Conservation (phyloP, 768 basidiomycete genomes). For the Termitomyces bulborhizus region DNA sequence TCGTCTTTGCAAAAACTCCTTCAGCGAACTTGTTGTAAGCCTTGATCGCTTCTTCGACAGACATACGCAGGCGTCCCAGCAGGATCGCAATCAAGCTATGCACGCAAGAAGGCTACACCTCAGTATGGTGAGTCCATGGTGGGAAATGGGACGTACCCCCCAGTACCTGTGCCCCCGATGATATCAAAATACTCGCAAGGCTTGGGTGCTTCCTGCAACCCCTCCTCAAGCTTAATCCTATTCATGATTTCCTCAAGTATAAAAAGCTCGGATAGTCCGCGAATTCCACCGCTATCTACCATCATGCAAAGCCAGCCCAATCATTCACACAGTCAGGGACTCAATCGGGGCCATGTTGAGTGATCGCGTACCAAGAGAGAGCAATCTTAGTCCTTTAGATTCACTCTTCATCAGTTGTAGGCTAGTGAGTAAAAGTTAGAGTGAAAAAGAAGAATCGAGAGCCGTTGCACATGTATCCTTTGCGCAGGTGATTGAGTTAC, state of each 20-base stretch:
- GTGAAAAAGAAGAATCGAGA: too few species aligned
- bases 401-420: background rate
- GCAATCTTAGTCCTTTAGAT: background rate
- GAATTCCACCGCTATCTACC: slow-evolving; percentile 7
- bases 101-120: too few species aligned
- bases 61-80: slow-evolving; percentile 20
- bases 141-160: slow-evolving; percentile 14
- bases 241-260: slow-evolving; percentile 5
- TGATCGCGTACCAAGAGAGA: background rate
- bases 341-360: background rate
- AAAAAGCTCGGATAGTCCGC: slow-evolving; percentile 1
- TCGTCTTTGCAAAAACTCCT: background rate
- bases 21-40: slow-evolving; percentile 11
- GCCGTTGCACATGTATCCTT: background rate
- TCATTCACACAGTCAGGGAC: background rate
- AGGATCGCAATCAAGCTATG: slow-evolving; percentile 18
- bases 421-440: too few species aligned
- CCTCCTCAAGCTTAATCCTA: background rate
- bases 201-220: background rate
- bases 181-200: slow-evolving; percentile 23
- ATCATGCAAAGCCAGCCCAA: too few species aligned
- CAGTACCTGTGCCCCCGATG: slow-evolving; percentile 20
- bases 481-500: too few species aligned
- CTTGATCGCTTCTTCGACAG: slow-evolving; percentile 15
- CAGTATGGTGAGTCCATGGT: background rate